Evolutionary conservation across 345 rosid genomes (phyloP).

Genomic region (Angophora floribunda): DNA sequence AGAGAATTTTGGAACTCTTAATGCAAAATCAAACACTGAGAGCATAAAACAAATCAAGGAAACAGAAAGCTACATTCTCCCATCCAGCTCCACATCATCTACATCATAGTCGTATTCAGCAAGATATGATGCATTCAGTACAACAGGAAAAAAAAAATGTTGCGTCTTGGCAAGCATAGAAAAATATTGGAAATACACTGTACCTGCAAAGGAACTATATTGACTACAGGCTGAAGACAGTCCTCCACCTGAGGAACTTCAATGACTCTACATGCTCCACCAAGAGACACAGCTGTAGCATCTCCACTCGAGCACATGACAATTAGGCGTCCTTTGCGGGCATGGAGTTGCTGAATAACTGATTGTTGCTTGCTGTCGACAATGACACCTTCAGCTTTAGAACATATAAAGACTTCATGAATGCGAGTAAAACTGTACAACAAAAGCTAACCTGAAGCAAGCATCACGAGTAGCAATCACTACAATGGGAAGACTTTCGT

Average conservation of each 20-base stretch:
- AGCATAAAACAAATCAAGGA: neutral
- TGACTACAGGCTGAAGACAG: conserved; percentile 90
- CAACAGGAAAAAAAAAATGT: too few species aligned
- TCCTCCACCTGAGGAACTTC: conserved; percentile 97
- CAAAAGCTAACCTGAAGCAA: conserved; percentile 59
- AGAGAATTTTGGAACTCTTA: neutral
- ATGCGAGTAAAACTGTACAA: neutral
- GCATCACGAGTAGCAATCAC: conserved; percentile 89
- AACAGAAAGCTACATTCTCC: neutral
- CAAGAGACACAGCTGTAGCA: conserved; percentile 67
- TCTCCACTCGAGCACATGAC: conserved; percentile 88
- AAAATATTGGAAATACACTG: neutral
- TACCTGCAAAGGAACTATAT: conserved; percentile 88
- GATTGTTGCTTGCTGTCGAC: conserved; percentile 89
- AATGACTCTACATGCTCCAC: conserved; percentile 60
- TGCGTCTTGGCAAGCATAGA: neutral
- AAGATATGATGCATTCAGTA: accelerated
- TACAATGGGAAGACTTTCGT: conserved; percentile 79
- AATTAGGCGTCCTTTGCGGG: conserved; percentile 87
- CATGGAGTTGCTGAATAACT: conserved; percentile 96
- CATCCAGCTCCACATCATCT: neutral
- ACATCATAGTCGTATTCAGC: neutral
- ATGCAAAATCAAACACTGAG: neutral
- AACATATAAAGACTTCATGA: neutral
- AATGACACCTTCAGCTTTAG: neutral